Conservation (phyloP, 352 stramenopile genomes). For the Peronospora belbahrii region DNA sequence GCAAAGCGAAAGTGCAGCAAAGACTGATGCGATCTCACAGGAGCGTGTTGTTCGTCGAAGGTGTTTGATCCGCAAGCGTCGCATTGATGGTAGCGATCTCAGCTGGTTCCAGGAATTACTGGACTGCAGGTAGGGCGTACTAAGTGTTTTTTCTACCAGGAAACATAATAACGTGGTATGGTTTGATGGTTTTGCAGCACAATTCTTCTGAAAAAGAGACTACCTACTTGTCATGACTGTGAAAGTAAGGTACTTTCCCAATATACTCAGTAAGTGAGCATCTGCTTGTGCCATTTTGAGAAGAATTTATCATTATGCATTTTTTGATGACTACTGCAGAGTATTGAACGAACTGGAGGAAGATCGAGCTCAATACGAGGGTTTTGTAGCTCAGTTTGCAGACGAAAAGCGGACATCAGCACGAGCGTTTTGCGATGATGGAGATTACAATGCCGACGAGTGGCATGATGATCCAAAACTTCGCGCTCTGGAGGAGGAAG, state of each 20-base stretch:
- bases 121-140: background rate
- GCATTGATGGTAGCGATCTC: constrained; percentile 64
- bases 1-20: background rate
- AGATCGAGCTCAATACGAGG: constrained; percentile 46
- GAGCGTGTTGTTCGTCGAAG: constrained; percentile 31
- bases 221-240: constrained; percentile 68
- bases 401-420: constrained; percentile 20
- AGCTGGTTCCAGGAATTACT: constrained; percentile 76
- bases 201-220: constrained; percentile 58
- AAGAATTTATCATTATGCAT: constrained; percentile 3
- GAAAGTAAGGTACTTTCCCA: constrained; percentile 40
- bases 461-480: constrained; percentile 44
- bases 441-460: constrained; percentile 26
- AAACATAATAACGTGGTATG: background rate
- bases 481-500: constrained; percentile 52
- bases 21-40: background rate
- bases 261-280: constrained; percentile 45
- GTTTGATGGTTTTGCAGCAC: constrained; percentile 26
- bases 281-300: background rate
- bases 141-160: background rate
- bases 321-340: constrained; percentile 16
- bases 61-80: constrained; percentile 49
- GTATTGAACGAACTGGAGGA: constrained; percentile 38
- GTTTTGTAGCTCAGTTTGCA: constrained; percentile 44
- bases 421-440: constrained; percentile 14